Percentiles rank a stretch among this genome's conserved stretches.
Evolutionary conservation across 345 rosid genomes (phyloP).

Genomic region (Pelargonium nanum): DNA sequence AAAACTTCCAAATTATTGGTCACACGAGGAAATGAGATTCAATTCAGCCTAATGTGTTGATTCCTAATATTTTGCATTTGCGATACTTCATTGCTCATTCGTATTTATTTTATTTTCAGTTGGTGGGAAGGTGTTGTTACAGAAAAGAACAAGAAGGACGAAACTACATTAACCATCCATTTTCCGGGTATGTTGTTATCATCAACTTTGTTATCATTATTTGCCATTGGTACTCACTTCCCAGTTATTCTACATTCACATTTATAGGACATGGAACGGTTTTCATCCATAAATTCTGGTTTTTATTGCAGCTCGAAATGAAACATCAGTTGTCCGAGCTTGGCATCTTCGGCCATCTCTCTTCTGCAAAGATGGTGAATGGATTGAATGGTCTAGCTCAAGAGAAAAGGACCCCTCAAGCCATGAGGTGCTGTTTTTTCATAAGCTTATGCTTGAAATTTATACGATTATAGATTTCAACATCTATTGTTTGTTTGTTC

Average conservation of each 20-base stretch:
- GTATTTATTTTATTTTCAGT: slow-evolving; percentile 28
- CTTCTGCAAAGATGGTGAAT: slow-evolving; percentile 72
- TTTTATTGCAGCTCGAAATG: slow-evolving; percentile 52
- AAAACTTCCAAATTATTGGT: no score
- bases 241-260: not conserved
- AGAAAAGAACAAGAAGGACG: slow-evolving; percentile 79
- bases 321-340: slow-evolving; percentile 44
- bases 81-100: not conserved
- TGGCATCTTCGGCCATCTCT: slow-evolving; percentile 89
- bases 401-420: slow-evolving; percentile 25
- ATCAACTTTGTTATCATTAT: not conserved
- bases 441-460: slow-evolving; percentile 6
- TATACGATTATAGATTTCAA: not conserved
- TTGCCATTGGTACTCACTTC: not conserved
- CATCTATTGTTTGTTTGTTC: slow-evolving; percentile 3
- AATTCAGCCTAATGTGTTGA: no score
- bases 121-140: slow-evolving; percentile 93
- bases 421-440: slow-evolving; percentile 40
- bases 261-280: not conserved
- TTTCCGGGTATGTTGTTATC: slow-evolving; percentile 90
- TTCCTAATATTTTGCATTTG: no score
- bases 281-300: slow-evolving; percentile 3
- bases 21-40: no score
- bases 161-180: slow-evolving; percentile 46
- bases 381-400: slow-evolving; percentile 70